A percentile compares a stretch with the other conserved stretches of the same genome.
These are phyloP conservation scores for Candida germanica DNA, from an alignment of 805 yeast genomes.

Conservation along the genomic window DNA sequence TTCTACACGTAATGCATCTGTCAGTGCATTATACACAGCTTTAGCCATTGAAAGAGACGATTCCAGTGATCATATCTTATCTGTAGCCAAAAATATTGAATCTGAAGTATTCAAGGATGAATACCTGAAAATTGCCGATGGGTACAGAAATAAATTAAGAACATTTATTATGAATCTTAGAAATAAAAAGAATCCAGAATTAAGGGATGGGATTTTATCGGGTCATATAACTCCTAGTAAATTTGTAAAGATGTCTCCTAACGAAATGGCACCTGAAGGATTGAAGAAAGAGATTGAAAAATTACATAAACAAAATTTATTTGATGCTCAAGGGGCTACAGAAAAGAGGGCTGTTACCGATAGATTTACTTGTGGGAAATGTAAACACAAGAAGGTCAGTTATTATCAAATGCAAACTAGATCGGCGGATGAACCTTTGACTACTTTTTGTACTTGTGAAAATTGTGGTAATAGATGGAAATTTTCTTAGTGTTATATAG, in stretches of 20 bases:
- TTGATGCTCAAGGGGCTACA: slow-evolving; percentile 96
- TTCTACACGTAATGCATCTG: slow-evolving; percentile 77
- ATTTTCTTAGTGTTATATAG: slow-evolving; percentile 54
- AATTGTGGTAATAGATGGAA: slow-evolving; percentile 98
- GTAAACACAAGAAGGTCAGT: slow-evolving; percentile 95
- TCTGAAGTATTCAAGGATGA: slow-evolving; percentile 61
- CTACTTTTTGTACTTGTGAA: slow-evolving; percentile 97
- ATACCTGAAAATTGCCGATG: slow-evolving; percentile 52
- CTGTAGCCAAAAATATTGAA: slow-evolving; percentile 71
- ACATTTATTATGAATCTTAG: slow-evolving; percentile 83
- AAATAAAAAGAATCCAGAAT: slow-evolving; percentile 84
- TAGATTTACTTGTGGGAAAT: slow-evolving; percentile 94
- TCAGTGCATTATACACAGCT: slow-evolving; percentile 83
- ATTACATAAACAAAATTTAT: slow-evolving; percentile 82
- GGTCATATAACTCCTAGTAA: slow-evolving; percentile 66
- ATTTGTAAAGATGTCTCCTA: slow-evolving; percentile 81
- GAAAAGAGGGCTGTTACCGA: slow-evolving; percentile 95
- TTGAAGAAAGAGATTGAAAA: slow-evolving; percentile 81
- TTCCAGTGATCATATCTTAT: slow-evolving; percentile 55
- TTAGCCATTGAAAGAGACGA: slow-evolving; percentile 75
- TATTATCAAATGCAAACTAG: slow-evolving; percentile 98
- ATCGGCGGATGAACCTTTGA: slow-evolving; percentile 97
- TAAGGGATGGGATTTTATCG: slow-evolving; percentile 63
- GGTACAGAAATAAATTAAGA: slow-evolving; percentile 79
- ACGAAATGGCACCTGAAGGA: slow-evolving; percentile 92